These are phyloP conservation scores for Vigna radiata DNA, from an alignment of 306 rosid species.

Conservation along the genomic window DNA sequence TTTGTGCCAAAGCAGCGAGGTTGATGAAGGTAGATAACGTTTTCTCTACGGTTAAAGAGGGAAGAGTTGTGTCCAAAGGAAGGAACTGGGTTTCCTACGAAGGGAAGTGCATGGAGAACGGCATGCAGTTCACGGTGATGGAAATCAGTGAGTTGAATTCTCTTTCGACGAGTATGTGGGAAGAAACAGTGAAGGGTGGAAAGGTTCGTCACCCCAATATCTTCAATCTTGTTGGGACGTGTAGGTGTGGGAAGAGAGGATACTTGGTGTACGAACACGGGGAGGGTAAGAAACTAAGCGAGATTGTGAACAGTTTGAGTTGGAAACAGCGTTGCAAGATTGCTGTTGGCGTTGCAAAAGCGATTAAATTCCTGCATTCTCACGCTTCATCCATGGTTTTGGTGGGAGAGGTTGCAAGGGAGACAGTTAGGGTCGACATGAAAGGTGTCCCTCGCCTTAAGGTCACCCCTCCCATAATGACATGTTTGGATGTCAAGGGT, in stretches of 20 bases:
- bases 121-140: constrained; percentile 60
- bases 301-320: constrained; percentile 53
- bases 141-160: constrained; percentile 54
- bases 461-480: constrained; percentile 51
- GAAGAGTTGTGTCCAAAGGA: constrained; percentile 56
- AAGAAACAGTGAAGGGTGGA: constrained; percentile 57
- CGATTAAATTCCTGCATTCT: constrained; percentile 63
- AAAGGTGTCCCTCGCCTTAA: constrained; percentile 65
- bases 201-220: constrained; percentile 65
- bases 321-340: constrained; percentile 74
- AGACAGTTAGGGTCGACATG: constrained; percentile 54
- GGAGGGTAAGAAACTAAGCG: constrained; percentile 53
- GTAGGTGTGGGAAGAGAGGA: constrained; percentile 63
- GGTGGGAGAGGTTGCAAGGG: constrained; percentile 61
- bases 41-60: constrained; percentile 52
- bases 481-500: constrained; percentile 47
- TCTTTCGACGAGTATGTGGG: constrained; percentile 57
- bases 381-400: constrained; percentile 50
- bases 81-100: constrained; percentile 54
- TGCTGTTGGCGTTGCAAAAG: constrained; percentile 67
- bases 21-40: constrained; percentile 58
- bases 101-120: constrained; percentile 54
- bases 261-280: constrained; percentile 62
- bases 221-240: constrained; percentile 59
- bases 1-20: constrained; percentile 52